Evolutionary conservation across 305 asterid species (phyloP).

Genomic region (Fraxinus nigra): DNA sequence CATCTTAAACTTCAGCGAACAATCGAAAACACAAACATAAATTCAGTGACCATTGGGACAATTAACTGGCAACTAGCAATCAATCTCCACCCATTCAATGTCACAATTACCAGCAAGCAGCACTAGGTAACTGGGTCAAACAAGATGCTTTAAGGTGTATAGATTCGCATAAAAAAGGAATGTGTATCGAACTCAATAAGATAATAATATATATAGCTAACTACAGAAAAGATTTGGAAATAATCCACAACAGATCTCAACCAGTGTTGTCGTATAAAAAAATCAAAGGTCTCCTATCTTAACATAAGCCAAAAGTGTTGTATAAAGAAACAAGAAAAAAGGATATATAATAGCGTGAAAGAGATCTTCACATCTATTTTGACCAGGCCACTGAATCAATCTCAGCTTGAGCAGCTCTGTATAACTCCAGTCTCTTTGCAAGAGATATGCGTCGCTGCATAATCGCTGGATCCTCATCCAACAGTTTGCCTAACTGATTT

Average conservation of each 20-base stretch:
- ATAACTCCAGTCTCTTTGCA: slow-evolving; percentile 85
- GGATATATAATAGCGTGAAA: background rate
- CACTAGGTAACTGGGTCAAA: background rate
- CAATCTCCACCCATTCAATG: background rate
- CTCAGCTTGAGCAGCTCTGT: slow-evolving; percentile 92
- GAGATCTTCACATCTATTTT: slow-evolving; percentile 40
- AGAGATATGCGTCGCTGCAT: slow-evolving; percentile 78
- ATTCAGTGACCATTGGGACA: background rate
- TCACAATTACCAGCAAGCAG: background rate
- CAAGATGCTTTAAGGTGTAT: background rate
- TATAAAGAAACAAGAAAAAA: background rate
- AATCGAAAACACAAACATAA: background rate
- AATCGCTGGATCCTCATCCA: slow-evolving; percentile 93
- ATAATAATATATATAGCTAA: background rate
- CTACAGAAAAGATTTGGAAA: background rate
- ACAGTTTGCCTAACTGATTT: slow-evolving; percentile 62
- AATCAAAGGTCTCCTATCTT: background rate
- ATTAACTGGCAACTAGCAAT: background rate
- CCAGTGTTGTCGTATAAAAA: background rate
- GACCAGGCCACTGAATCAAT: slow-evolving; percentile 92
- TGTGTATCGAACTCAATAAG: background rate
- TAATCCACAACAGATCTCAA: background rate
- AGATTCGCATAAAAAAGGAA: background rate
- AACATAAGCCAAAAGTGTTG: background rate
- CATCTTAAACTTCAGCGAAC: background rate